Evolutionary conservation across 495 filamentous ascomycete species (phyloP), one percentile per base, ranked within the genome.

Genomic region (Xylaria intraflava): DNA sequence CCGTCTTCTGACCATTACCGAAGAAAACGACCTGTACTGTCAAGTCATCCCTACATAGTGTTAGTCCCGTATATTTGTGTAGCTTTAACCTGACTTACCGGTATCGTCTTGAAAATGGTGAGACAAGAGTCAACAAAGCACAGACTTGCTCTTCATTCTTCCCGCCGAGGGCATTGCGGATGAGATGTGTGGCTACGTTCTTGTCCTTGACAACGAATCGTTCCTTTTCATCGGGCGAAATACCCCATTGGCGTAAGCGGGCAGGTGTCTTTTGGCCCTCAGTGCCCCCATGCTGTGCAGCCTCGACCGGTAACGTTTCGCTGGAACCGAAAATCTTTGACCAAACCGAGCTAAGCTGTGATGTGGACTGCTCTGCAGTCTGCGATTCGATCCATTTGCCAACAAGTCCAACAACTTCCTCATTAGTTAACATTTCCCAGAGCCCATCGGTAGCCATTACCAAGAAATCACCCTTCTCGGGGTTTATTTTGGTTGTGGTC

Each of bases 21-120:
- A 98, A 98, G 79, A 98, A 98, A 65, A 98, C 94, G 38, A 98
- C 93, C 71, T 98, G 90, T 23, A 98, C 94, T 0, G 93, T 98
- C 41, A 98, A 74, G 69, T 98, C 93, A 65, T 98, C 93, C 51
- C 62, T 64, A 26, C 23, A 33, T 20, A 48, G 2, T 46, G 42
- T 59, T 54, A 65, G 55, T 20, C 20, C 16, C 24, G 4, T 17
- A 17, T 20, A 26, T 9, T 11, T 2, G 24, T 6, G 31, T 31
- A 55, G 24, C 7, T 24, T 46, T 24, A n/a, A 8, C 4, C 14
- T 40, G 9, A 26, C 29, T 53, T 53, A 91, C 88, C 91, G 82
- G 60, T 96, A 97, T 57, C 94, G 72, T 55, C 94, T 81, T 30
- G 89, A 92, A 61, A 87, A 95, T 0, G 94, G 94, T 47, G 86